phyloP scores from a whole-genome alignment of 306 rosid species.

The Carpinus fangiana region DNA sequence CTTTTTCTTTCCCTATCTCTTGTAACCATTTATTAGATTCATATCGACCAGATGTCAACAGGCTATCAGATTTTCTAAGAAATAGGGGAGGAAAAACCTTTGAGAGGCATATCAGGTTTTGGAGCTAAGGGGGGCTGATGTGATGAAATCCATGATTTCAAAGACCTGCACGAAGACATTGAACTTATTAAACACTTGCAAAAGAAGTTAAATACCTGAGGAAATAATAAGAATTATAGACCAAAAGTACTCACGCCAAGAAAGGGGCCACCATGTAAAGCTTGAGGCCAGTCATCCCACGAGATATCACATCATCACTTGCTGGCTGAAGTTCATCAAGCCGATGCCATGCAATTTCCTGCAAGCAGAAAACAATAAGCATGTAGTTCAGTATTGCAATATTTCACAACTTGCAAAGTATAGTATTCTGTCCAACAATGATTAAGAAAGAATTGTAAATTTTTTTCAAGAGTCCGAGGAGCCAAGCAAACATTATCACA shows the following conservation, averaged over 20 bases:
- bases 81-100: slow-evolving; percentile 44
- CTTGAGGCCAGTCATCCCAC: slow-evolving; percentile 92
- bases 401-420: not conserved
- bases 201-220: not conserved
- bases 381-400: slow-evolving; percentile 28
- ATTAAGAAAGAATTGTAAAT: not conserved
- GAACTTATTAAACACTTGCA: slow-evolving; percentile 30
- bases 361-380: slow-evolving; percentile 33
- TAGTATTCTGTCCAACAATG: not conserved
- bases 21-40: not conserved
- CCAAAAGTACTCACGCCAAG: slow-evolving; percentile 60
- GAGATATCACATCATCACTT: slow-evolving; percentile 84
- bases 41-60: slow-evolving; percentile 3
- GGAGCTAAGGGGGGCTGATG: slow-evolving; percentile 67
- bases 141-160: slow-evolving; percentile 69
- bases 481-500: slow-evolving; percentile 30
- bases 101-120: slow-evolving; percentile 67
- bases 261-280: slow-evolving; percentile 99
- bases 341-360: slow-evolving; percentile 98
- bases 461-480: not conserved
- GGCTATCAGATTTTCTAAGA: slow-evolving; percentile 5
- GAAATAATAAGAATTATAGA: slow-evolving; percentile 33
- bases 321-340: slow-evolving; percentile 89
- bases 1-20: not conserved
- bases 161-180: slow-evolving; percentile 52